Base-by-base conservation (phyloP, 129 eudicot genomes). In the Escallonia herrerae region DNA sequence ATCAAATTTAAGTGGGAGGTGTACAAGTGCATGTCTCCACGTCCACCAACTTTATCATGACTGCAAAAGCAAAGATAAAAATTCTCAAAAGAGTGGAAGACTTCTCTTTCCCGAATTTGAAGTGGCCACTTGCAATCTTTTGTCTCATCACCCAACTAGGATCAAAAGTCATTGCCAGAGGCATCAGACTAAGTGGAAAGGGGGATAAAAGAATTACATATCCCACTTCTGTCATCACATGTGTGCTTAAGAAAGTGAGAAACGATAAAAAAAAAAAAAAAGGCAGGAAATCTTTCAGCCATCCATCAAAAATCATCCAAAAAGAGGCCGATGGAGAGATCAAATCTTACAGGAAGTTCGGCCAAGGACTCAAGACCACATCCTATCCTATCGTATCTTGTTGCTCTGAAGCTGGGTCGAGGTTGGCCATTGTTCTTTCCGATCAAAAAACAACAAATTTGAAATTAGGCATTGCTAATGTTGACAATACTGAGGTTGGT, bases 251-350 rank as follows among this genome's bases (percentile, higher is more conserved):
- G 9, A 33, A 38, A 65, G 33, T 22, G 33, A 38, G 15, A 38
- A 5, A 10, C 14, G 11, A 54, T 38, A 43, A 50, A 8, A 14
- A 44, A 5, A 14, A 44, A 5, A 7, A n/a, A 13, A 1, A 12
- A 52, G 8, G 47, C 37, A 12, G 3, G 9, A 5, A 65, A 65
- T 58, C 41, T 7, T 5, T 51, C 10, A 3, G 43, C 14, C 15
- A 58, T 15, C 6, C 38, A 47, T 47, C 37, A 5, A 37, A 63
- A 39, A 14, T 11, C 67, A 44, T 63, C 67, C 56, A 63, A 63
- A 63, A 47, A 63, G 56, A 63, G 4, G 9, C 45, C 33, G 10
- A 54, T 54, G 38, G 43, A 62, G 15, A 10, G 47, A 46, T 4
- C 14, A 62, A 62, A 63, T 33, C 43, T 5, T 22, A 37, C 13